Base-by-base conservation (phyloP, 441 rosid species). In the Theobroma grandiflorum region DNA sequence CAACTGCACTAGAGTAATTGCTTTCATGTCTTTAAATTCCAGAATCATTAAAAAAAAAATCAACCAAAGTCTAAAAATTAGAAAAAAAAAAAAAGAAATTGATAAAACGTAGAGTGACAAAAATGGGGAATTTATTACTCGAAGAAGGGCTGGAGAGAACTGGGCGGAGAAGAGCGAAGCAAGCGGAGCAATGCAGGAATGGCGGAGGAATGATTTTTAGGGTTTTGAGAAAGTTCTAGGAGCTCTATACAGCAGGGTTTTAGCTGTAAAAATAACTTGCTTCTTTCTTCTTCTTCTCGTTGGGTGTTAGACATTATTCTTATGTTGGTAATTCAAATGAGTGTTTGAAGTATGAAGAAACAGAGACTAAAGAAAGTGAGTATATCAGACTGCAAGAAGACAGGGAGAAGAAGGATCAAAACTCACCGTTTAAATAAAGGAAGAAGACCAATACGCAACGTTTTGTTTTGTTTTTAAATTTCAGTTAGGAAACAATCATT, bases 131-230 rank as follows among this genome's bases (percentile, higher is more conserved):
- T 18, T 42, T 47, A 80, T 78, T 79, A 95, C 99, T 97, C 96
- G 81, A 95, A 91, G 88, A 94, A 90, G 4, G 97, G 91, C 72
- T 95, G 98, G 18, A 95, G 93, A 58, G 79, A 78, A 62, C 75
- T 61, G 15, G 94, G 72, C 49, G 93, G 86, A 69, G 90, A 81
- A 61, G 76, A 57, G 61, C 88, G 91, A 82, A 96, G 94, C 77
- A 90, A 84, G 8, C 38, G 77, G 79, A 91, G 91, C 65, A 96
- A 78, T 0, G 87, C 86, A 45, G 90, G 76, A 65, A 94, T 72
- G 8, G 91, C 79, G n/a, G 91, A 80, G 57, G 87, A 83, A 55
- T 82, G 77, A 49, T 84, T 87, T 77, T 80, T 85, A 81, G 92
- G 91, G 90, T 86, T 93, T 85, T 91, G 94, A 11, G 90, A 72